A percentile compares a stretch with the other conserved stretches of the same genome.
Evolutionary conservation across 192 early-diverging fungal species (phyloP).

Genomic region (Coemansia sp.): DNA sequence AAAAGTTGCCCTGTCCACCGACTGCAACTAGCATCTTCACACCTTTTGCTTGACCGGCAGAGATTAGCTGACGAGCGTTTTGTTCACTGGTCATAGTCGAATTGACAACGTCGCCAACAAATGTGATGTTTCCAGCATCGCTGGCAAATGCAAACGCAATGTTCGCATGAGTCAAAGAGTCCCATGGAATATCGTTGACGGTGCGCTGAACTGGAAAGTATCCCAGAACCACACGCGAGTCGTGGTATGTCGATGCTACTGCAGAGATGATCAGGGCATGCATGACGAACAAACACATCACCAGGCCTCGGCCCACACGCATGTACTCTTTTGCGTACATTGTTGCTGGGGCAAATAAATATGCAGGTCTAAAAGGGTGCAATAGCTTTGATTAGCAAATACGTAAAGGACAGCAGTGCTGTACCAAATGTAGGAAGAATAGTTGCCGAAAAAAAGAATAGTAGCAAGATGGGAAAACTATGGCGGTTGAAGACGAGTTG

Average conservation of each 20-base stretch:
- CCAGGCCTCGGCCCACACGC: neutral
- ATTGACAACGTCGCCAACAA: constrained; percentile 49
- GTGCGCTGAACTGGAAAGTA: constrained; percentile 51
- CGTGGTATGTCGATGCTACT: constrained; percentile 26
- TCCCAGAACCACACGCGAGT: constrained; percentile 44
- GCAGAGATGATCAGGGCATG: neutral
- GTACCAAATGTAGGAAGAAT: constrained; percentile 5
- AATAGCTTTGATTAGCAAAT: neutral
- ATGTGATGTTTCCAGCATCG: constrained; percentile 36
- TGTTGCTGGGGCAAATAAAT: neutral
- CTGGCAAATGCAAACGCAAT: constrained; percentile 60
- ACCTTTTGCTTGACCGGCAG: constrained; percentile 32
- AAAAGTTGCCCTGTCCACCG: constrained; percentile 71
- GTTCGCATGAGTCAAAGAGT: constrained; percentile 61
- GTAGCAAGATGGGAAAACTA: neutral
- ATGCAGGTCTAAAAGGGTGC: neutral
- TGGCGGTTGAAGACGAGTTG: neutral
- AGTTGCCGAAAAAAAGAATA: neutral
- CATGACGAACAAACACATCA: neutral
- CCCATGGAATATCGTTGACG: constrained; percentile 48
- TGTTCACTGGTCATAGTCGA: constrained; percentile 51
- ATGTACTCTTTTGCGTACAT: neutral
- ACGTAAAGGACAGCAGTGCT: neutral
- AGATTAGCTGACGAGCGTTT: constrained; percentile 33
- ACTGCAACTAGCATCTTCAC: constrained; percentile 66